Base-by-base conservation (phyloP, 2,329 filamentous ascomycete species). In the Fusarium irregulare region DNA sequence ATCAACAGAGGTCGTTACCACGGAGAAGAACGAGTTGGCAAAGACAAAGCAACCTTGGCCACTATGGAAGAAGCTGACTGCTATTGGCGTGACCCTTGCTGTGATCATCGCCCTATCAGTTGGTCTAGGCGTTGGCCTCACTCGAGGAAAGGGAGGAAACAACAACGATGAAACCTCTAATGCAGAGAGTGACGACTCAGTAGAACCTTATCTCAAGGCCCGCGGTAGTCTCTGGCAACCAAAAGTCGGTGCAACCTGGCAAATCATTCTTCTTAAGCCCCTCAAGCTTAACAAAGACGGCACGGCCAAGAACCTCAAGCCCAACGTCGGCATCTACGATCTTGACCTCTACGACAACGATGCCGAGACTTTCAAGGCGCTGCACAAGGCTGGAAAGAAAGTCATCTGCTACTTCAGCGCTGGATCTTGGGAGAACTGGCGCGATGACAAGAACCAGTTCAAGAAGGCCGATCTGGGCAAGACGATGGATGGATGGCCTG, bases 401-500 rank as follows among this genome's bases (percentile, higher is more conserved):
- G 87, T 92, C 56, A 89, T 93, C 62, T 93, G 91, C 81, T 93
- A 93, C 79, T 93, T 93, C 80, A 91, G 88, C 54, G 90, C 89
- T 0, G 91, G 91, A 2, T 90, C 87, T 10, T 92, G 86, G 72
- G 91, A 93, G 78, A 76, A 88, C 54, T 88, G 85, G 81, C 84
- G 91, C 5, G 78, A 83, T 1, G 91, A 93, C 75, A 83, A 84
- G 20, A 75, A 74, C 30, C 72, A 86, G 7, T 93, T 92, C 74
- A 74, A 80, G 10, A 66, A 81, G 2, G 76, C 78, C 0, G 91
- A 92, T 69, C 76, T 89, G 44, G 91, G 91, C 21, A 83, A 84
- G 6, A 78, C 79, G 8, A 79, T 93, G 7, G 82, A 87, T 13
- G 90, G 87, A 7, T 93, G 91, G 91, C 82, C 82, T 0, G 87